Conservation (phyloP, 1,284 basidiomycete genomes). For the Microbotryum lychnidis-dioicae region DNA sequence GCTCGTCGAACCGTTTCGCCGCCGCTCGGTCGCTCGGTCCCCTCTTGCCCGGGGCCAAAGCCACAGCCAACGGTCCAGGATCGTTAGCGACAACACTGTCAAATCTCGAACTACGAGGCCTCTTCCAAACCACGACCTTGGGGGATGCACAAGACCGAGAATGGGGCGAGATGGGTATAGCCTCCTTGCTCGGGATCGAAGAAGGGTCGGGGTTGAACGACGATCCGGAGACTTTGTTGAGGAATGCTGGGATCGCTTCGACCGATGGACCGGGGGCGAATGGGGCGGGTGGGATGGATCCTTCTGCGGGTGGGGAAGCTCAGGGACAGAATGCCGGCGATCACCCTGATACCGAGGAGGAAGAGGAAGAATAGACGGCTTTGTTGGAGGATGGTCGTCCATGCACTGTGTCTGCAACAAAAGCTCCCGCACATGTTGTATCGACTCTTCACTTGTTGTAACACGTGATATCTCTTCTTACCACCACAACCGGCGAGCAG, state of each 20-base stretch:
- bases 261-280: conserved; percentile 2
- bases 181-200: conserved; percentile 5
- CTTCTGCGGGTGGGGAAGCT: conserved; percentile 15
- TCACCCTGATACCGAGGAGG: conserved; percentile 4
- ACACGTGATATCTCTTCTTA: too few relatives aligned
- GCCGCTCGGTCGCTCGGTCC: not conserved
- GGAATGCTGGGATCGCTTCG: conserved; percentile 6
- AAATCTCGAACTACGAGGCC: conserved; percentile 16
- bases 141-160: conserved; percentile 15
- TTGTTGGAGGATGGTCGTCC: too few relatives aligned
- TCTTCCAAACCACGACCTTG: conserved; percentile 16
- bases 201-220: too few relatives aligned
- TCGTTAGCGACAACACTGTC: conserved; percentile 25
- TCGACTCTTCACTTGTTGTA: too few relatives aligned
- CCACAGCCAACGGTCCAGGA: conserved; percentile 2
- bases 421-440: too few relatives aligned
- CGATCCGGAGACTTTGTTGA: conserved; percentile 1
- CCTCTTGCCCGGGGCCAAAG: not conserved
- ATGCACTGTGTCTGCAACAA: too few relatives aligned
- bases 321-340: conserved; percentile 26
- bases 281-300: not conserved
- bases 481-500: too few relatives aligned
- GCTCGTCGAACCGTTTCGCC: not conserved
- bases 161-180: conserved; percentile 21
- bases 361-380: conserved; percentile 1